Base-by-base conservation (phyloP, 1,139 yeast genomes). In the Scheffersomyces segobiensis region DNA sequence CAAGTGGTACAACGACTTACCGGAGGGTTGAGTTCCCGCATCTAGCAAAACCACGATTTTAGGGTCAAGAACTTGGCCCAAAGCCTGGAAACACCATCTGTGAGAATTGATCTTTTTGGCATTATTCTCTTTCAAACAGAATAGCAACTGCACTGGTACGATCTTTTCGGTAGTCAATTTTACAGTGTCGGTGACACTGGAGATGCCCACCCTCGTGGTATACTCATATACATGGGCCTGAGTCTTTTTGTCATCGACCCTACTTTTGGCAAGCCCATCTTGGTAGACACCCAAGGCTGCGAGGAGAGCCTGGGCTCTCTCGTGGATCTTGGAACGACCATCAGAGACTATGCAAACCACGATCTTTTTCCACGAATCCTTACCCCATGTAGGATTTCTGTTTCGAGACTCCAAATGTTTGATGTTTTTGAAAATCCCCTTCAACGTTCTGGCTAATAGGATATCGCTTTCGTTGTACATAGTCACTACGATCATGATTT, bases 401-500 rank as follows among this genome's bases (percentile, higher is more conserved):
- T 76, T 72, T 63, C 82, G 71, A 12, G 83, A 78, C 64, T 79
- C 82, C 63, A 80, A 72, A 63, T 80, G 80, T 65, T 80, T 80
- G 62, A 80, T 80, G 63, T 80, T 80, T 59, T 80, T 80, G 65
- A 80, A 79, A 4, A 80, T 79, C 50, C 84, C 84, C 64, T 80
- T 80, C 59, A 80, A 72, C 1, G 84, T 80, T 56, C 82, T 70
- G 1, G 83, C 84, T 59, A 80, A 73, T 52, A 80, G 70, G 32
- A 80, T 69, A 62, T 80, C 84, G 63, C 80, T 83, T 67, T 80
- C 84, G 62, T 80, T 80, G 64, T 80, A 80, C 84, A 80, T 80
- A 54, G 84, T 80, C 50, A 80, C 67, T 19, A 79, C 83, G 50
- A 80, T 74, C 83, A 80, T 78, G 65, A 80, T 63, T 59, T 80